Evolutionary conservation across 768 basidiomycete species (phyloP).

Genomic region (Xanthoconium stramineum): DNA sequence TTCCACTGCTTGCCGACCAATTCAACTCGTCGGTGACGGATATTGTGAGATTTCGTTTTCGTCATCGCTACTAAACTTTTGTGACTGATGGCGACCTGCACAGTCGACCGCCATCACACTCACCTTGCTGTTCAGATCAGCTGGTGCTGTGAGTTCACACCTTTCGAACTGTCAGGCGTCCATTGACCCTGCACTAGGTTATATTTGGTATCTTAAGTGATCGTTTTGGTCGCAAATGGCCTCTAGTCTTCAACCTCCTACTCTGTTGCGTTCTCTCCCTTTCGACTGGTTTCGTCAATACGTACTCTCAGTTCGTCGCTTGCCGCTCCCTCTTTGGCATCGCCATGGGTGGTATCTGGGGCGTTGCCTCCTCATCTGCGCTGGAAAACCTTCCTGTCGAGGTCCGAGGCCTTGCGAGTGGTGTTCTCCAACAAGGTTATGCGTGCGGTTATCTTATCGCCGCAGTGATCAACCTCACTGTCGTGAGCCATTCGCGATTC

Average conservation of each 20-base stretch:
- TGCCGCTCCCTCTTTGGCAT: constrained; percentile 82
- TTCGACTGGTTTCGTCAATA: constrained; percentile 76
- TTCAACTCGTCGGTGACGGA: constrained; percentile 40
- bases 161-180: not conserved
- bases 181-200: constrained; percentile 31
- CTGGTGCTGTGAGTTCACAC: constrained; percentile 52
- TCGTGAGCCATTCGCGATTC: constrained; percentile 37
- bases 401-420: constrained; percentile 79
- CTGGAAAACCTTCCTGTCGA: constrained; percentile 89
- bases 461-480: constrained; percentile 73
- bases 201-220: constrained; percentile 86
- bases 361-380: constrained; percentile 73
- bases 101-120: constrained; percentile 83
- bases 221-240: constrained; percentile 93
- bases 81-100: not conserved
- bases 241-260: constrained; percentile 72
- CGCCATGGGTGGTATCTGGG: constrained; percentile 91
- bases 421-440: constrained; percentile 87
- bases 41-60: constrained; percentile 37
- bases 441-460: constrained; percentile 84
- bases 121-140: constrained; percentile 86
- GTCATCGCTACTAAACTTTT: not conserved
- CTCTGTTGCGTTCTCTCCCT: constrained; percentile 72
- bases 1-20: constrained; percentile 44
- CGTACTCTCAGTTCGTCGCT: constrained; percentile 75